Base-by-base conservation (phyloP, 352 stramenopile genomes). In the Phytophthora cajani region DNA sequence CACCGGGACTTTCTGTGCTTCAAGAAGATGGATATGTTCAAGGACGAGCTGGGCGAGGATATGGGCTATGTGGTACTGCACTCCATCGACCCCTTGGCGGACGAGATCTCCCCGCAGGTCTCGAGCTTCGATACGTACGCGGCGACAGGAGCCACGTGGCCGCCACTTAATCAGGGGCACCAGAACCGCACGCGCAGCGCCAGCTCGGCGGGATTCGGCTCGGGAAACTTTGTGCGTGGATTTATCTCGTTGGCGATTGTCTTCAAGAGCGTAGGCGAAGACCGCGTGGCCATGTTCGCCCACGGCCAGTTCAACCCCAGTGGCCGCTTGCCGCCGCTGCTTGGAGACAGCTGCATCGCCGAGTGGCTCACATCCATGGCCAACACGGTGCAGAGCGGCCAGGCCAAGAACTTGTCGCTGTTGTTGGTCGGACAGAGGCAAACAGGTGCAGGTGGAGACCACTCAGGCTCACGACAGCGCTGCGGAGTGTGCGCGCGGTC, bases 1-100 rank as follows among this genome's bases (percentile, higher is more conserved):
- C 81, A 86, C 53, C 71, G 87, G 3, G 87, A 94, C 67, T 88
- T 94, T 51, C 62, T 92, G 33, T 91, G 84, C 58, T 94, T 92
- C 64, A 91, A 91, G 73, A 91, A 93, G 75, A 91, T 90, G 83
- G 82, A 89, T 47, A 38, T 67, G 11, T 67, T 85, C 42, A 85
- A 76, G 50, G 77, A 89, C 58, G 83, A 91, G 40, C 54, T 83
- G 5, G 81, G 83, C n/a, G 78, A 90, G 50, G 84, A 92, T 14
- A 65, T 92, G 46, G 87, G 84, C 17, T 91, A 85, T 60, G 59
- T 94, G 51, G 85, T 89, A 51, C 63, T 92, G 50, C 84, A 91
- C 36, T 92, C 87, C 2, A 84, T 94, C 53, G 84, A 94, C 50
- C 69, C 70, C 5, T 66, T 72, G 19, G 77, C 77, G 2, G 78